These are phyloP conservation scores for Hypoxylon crocopeplum DNA, from an alignment of 495 filamentous ascomycete species.

Conservation along the genomic window DNA sequence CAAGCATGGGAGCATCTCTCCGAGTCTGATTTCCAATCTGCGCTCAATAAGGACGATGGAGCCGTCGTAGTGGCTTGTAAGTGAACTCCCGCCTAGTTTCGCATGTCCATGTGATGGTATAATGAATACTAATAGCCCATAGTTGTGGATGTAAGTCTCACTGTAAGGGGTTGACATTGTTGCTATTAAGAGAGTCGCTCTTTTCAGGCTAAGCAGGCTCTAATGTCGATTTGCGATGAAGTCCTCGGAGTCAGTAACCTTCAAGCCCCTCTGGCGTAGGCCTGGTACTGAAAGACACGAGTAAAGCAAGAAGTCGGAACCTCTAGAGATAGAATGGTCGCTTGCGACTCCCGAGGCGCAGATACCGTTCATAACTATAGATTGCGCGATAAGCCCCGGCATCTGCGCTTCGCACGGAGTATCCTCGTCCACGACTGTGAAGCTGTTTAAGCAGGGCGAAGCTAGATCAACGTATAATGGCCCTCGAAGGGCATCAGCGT, in stretches of 20 bases:
- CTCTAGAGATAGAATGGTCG: conserved; percentile 19
- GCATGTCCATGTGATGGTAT: background rate
- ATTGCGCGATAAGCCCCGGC: conserved; percentile 31
- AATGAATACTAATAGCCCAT: background rate
- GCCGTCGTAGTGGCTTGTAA: conserved; percentile 19
- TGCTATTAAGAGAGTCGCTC: background rate
- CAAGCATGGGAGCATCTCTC: conserved; percentile 20
- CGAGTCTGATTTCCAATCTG: conserved; percentile 4
- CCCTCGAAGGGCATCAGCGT: conserved; percentile 42
- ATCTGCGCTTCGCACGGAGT: conserved; percentile 40
- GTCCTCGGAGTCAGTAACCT: conserved; percentile 14
- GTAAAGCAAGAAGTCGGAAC: conserved; percentile 12
- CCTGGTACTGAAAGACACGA: background rate
- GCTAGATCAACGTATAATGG: conserved; percentile 38
- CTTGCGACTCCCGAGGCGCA: background rate
- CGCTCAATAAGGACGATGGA: background rate
- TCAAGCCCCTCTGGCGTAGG: background rate
- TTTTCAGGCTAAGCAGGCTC: background rate
- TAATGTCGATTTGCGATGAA: background rate
- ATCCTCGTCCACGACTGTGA: conserved; percentile 40
- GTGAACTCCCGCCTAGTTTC: background rate
- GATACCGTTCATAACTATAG: conserved; percentile 49
- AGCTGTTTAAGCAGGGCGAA: conserved; percentile 27
- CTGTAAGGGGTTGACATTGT: background rate
- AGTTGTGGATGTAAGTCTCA: conserved; percentile 17